Evolutionary conservation across 2,329 filamentous ascomycete species (phyloP).

Genomic region (Cryphonectria carpinicola): DNA sequence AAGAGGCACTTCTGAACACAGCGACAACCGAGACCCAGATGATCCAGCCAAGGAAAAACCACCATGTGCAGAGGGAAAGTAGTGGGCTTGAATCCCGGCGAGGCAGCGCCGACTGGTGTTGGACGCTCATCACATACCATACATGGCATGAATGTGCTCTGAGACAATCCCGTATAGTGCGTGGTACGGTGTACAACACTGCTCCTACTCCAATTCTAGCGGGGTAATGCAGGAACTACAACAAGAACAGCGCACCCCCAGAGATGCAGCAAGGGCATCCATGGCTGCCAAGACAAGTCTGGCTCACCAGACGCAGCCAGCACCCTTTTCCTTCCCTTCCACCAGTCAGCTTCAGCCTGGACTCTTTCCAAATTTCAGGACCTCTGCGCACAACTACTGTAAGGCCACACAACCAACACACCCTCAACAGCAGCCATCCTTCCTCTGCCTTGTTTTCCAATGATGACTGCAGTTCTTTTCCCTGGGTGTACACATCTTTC

Average conservation of each 20-base stretch:
- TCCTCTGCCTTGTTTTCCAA: not conserved
- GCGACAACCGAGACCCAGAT: not conserved
- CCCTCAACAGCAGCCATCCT: not conserved
- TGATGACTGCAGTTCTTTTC: not conserved
- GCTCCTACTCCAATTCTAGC: not conserved
- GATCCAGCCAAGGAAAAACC: not conserved
- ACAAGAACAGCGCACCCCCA: not conserved
- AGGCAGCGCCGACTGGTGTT: not conserved
- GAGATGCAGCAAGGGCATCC: constrained; percentile 3
- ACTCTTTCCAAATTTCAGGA: not conserved
- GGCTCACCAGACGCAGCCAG: constrained; percentile 5
- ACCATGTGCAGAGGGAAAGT: not conserved
- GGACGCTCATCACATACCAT: not conserved
- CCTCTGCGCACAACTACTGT: not conserved
- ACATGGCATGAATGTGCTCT: not conserved
- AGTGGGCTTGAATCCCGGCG: not conserved
- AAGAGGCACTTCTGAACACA: not conserved
- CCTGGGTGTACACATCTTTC: not conserved
- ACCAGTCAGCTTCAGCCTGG: constrained; percentile 15
- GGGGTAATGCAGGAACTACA: not conserved
- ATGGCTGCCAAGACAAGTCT: not conserved
- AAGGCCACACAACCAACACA: not conserved
- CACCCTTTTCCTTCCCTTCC: constrained; percentile 2
- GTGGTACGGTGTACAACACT: not conserved
- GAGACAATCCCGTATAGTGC: not conserved